A percentile compares a stretch with the other conserved stretches of the same genome.
Evolutionary conservation across 768 basidiomycete genomes (phyloP).

Genomic region (Mycena venus): DNA sequence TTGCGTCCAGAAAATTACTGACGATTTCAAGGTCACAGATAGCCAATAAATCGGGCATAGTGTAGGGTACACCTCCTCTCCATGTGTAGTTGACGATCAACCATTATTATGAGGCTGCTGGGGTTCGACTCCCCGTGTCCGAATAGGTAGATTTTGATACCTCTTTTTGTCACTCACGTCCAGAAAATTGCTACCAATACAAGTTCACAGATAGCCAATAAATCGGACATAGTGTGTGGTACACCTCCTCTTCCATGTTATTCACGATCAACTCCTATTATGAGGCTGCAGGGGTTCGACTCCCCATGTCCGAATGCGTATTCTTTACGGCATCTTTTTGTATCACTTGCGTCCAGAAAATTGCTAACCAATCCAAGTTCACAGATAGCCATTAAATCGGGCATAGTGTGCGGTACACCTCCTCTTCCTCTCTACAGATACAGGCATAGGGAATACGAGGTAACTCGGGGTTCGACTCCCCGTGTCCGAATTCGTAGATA

Average conservation of each 20-base stretch:
- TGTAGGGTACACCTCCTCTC: too few species aligned
- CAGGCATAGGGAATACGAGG: not conserved
- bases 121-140: slow-evolving; percentile 1
- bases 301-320: not conserved
- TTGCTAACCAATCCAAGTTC: not conserved
- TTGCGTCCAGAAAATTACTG: not conserved
- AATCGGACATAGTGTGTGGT: slow-evolving; percentile 8
- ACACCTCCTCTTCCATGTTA: not conserved
- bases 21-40: too few species aligned
- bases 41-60: too few species aligned
- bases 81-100: too few species aligned
- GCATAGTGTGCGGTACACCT: not conserved
- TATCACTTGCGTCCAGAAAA: not conserved
- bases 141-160: not conserved
- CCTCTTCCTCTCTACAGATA: not conserved
- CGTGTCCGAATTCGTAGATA: not conserved
- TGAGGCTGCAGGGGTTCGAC: slow-evolving; percentile 2
- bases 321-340: not conserved
- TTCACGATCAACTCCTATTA: too few species aligned
- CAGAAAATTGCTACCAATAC: not conserved
- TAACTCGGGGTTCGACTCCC: slow-evolving; percentile 8
- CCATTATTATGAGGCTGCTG: not conserved
- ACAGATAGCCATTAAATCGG: not conserved
- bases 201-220: not conserved
- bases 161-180: not conserved